A percentile compares a stretch with the other conserved stretches of the same genome.
These are phyloP conservation scores for Pneumocystis oryctolagi DNA, from an alignment of 1,139 yeast genomes.

Conservation along the genomic window DNA sequence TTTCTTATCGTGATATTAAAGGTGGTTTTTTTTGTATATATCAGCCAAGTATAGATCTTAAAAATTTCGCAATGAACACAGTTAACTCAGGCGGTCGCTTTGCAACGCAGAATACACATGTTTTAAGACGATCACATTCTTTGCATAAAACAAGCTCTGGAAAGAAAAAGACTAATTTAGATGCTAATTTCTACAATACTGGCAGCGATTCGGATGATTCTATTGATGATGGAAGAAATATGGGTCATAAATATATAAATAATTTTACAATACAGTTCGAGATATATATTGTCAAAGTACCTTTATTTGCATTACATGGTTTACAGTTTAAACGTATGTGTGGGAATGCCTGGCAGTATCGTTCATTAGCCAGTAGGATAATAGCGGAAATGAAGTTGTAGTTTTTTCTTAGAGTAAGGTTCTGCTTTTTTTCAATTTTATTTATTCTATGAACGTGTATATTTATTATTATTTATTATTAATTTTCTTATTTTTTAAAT, in stretches of 20 bases:
- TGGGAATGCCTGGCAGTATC: slow-evolving; percentile 70
- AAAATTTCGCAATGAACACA: neutral
- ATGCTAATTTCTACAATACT: neutral
- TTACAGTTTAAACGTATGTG: slow-evolving; percentile 85
- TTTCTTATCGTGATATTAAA: slow-evolving; percentile 73
- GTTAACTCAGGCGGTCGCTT: neutral
- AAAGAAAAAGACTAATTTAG: neutral
- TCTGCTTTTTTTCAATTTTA: neutral
- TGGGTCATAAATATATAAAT: neutral
- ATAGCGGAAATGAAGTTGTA: neutral
- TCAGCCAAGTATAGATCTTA: slow-evolving; percentile 28
- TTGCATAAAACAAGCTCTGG: neutral
- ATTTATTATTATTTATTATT: neutral
- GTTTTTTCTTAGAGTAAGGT: too few species aligned
- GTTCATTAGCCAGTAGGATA: neutral
- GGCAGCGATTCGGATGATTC: slow-evolving; percentile 5
- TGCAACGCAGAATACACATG: neutral
- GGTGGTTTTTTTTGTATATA: slow-evolving; percentile 88
- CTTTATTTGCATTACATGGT: slow-evolving; percentile 79
- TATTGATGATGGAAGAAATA: slow-evolving; percentile 19
- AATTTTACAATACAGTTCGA: slow-evolving; percentile 64
- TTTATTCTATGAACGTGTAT: neutral
- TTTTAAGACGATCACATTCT: neutral
- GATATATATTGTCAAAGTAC: slow-evolving; percentile 83
- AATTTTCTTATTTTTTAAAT: too few species aligned